Conservation (phyloP, 805 yeast genomes). For the Priceomyces carsonii region DNA sequence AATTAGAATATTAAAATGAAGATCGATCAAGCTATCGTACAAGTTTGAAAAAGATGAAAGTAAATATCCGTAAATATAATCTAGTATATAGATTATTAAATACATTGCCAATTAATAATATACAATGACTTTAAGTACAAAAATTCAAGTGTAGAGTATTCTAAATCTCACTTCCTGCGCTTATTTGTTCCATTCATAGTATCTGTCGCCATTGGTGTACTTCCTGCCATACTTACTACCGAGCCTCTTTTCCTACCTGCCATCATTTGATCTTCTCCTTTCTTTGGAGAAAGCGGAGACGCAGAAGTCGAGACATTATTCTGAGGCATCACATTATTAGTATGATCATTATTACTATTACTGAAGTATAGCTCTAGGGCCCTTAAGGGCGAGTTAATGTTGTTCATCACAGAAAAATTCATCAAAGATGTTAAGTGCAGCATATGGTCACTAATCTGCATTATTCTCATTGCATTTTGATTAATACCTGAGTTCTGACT, state of each 20-base stretch:
- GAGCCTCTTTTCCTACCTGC: constrained; percentile 14
- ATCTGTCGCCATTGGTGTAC: constrained; percentile 10
- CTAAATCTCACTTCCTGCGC: constrained; percentile 10
- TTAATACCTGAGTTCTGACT: constrained; percentile 63
- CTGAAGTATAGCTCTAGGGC: constrained; percentile 48
- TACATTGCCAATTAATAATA: constrained; percentile 2
- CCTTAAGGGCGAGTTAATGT: constrained; percentile 54
- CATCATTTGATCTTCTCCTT: constrained; percentile 12
- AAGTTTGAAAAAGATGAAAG: background rate
- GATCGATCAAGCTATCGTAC: background rate
- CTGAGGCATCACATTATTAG: constrained; percentile 2
- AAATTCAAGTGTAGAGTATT: background rate
- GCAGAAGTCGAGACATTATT: background rate
- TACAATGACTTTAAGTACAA: too few relatives aligned
- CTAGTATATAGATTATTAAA: background rate
- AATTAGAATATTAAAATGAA: background rate
- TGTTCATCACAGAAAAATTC: constrained; percentile 50
- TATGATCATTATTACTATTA: constrained; percentile 23
- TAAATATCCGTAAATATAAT: constrained; percentile 1
- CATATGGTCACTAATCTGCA: constrained; percentile 81
- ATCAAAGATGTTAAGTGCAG: constrained; percentile 66
- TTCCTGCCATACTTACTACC: constrained; percentile 3
- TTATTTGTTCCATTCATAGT: constrained; percentile 8
- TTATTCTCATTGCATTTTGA: constrained; percentile 62
- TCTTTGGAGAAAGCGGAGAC: constrained; percentile 3